Conservation (phyloP, 2,329 filamentous ascomycete genomes). For the Cordyceps fumosorosea region DNA sequence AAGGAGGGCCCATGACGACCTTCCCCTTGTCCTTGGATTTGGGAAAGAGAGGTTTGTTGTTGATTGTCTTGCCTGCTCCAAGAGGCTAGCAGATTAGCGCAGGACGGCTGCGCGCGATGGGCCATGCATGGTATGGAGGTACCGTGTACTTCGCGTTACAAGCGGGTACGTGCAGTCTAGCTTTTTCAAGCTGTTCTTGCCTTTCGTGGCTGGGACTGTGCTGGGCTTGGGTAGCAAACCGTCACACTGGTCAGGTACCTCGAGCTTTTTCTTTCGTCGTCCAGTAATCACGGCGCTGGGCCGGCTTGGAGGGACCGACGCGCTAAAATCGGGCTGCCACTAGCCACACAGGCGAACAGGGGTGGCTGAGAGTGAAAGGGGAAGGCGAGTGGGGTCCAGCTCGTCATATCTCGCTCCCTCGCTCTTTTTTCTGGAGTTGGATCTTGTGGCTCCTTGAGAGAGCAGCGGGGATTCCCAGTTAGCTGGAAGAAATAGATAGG, state of each 20-base stretch:
- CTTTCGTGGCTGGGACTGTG: background rate
- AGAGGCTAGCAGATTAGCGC: background rate
- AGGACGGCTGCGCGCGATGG: background rate
- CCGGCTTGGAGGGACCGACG: background rate
- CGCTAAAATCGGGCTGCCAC: slow-evolving; percentile 6
- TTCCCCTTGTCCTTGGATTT: background rate
- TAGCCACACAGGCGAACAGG: slow-evolving; percentile 9
- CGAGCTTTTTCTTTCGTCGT: too few species aligned
- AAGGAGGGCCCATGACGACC: background rate
- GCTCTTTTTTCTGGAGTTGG: background rate
- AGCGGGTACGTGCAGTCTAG: slow-evolving; percentile 1
- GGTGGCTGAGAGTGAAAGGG: background rate
- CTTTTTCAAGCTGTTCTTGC: background rate
- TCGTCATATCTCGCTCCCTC: background rate
- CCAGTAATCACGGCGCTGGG: background rate
- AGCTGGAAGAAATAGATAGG: background rate
- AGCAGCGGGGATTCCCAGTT: background rate
- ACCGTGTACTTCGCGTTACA: slow-evolving; percentile 8
- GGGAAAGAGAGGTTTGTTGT: background rate
- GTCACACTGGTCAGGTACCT: too few species aligned
- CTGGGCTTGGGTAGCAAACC: background rate
- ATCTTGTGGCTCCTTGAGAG: background rate
- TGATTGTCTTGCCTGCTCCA: background rate
- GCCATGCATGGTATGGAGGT: background rate
- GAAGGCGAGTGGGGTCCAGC: background rate